Percentiles rank a stretch among this genome's conserved stretches.
These are phyloP conservation scores for Globisporangium cystogenes DNA, from an alignment of 352 stramenopile genomes.

Conservation along the genomic window DNA sequence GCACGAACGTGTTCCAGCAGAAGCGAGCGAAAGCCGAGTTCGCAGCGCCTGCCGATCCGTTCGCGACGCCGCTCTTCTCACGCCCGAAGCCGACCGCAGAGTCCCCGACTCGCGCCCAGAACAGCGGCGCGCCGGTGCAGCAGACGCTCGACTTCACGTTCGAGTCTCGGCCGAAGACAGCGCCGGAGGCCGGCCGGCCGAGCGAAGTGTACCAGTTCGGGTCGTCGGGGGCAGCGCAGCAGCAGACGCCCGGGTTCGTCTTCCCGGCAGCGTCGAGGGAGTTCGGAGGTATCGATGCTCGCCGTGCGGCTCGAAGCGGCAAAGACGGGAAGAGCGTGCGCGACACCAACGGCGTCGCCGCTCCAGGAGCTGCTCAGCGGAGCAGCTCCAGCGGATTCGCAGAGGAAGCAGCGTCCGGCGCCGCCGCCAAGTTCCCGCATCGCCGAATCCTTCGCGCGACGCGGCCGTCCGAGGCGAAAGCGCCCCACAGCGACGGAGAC, in stretches of 20 bases:
- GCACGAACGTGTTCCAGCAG: conserved; percentile 24
- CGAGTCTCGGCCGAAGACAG: conserved; percentile 4
- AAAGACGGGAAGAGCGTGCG: no score
- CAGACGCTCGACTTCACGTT: conserved; percentile 10
- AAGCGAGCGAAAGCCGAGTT: conserved; percentile 16
- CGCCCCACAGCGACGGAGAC: conserved; percentile 9
- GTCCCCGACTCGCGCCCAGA: no score
- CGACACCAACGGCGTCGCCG: no score
- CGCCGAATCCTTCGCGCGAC: conserved; percentile 13
- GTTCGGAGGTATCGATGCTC: no score
- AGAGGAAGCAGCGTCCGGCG: no score
- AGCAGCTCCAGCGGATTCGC: neutral
- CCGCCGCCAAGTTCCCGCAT: neutral
- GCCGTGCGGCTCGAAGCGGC: no score
- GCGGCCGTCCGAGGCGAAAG: conserved; percentile 5
- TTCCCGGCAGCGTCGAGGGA: no score
- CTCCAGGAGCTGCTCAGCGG: neutral
- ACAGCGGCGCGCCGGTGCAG: neutral
- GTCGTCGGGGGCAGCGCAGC: neutral
- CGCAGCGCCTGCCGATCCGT: conserved; percentile 37
- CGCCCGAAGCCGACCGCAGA: conserved; percentile 7
- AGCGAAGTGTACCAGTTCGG: conserved; percentile 10
- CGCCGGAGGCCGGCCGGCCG: neutral
- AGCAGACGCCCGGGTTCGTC: neutral
- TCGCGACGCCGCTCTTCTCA: conserved; percentile 37